phyloP scores from a whole-genome alignment of 2,329 filamentous ascomycete genomes.

The Aureobasidium melanogenum region DNA sequence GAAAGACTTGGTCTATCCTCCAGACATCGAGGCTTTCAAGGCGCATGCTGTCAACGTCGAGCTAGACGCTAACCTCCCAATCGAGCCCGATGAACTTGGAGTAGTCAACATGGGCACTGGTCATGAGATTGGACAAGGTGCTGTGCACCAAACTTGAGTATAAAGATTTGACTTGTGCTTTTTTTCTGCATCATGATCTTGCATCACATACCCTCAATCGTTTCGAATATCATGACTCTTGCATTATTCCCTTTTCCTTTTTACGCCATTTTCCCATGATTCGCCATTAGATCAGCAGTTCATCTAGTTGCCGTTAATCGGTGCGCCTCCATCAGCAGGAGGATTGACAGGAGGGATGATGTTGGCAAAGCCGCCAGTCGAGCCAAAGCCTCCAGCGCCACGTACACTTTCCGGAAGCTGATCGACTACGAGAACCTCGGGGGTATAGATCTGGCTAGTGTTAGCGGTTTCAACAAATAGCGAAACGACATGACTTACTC shows the following conservation, averaged over 20 bases:
- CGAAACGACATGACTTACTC: constrained; percentile 38
- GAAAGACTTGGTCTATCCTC: constrained; percentile 59
- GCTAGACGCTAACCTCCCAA: neutral
- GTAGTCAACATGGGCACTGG: constrained; percentile 64
- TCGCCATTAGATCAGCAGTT: neutral
- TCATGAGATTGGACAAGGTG: constrained; percentile 37
- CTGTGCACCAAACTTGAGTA: constrained; percentile 45
- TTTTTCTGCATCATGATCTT: neutral
- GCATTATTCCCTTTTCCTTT: neutral
- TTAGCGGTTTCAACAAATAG: constrained; percentile 12
- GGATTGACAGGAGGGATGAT: constrained; percentile 20
- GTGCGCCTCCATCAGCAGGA: neutral
- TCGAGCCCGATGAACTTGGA: constrained; percentile 66
- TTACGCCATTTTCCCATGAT: neutral
- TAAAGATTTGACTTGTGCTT: neutral
- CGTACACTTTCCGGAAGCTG: constrained; percentile 84
- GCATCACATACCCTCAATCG: neutral
- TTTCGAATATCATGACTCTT: neutral
- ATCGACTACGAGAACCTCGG: constrained; percentile 81
- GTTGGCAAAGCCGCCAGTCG: constrained; percentile 56
- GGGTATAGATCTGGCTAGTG: constrained; percentile 64
- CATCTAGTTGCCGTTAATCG: neutral
- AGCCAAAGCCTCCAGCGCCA: constrained; percentile 85
- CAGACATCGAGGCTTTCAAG: constrained; percentile 53
- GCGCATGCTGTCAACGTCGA: constrained; percentile 28